Percentiles rank a stretch among this genome's conserved stretches.
These are phyloP conservation scores for Carex pumila DNA, from an alignment of 176 grass and related monocot genomes.

Conservation along the genomic window DNA sequence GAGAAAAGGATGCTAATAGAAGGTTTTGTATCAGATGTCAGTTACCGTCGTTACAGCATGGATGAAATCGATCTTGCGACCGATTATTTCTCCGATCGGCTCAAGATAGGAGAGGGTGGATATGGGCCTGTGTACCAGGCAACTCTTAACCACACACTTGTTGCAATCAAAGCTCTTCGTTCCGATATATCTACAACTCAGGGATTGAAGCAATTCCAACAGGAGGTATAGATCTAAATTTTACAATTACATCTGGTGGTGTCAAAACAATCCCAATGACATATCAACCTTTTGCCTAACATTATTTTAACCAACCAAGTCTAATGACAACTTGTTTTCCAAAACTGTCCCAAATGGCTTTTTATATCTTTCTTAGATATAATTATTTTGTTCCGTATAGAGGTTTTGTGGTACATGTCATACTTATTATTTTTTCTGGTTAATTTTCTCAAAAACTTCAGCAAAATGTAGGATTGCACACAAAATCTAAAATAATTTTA, in stretches of 20 bases:
- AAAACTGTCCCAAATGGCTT: background rate
- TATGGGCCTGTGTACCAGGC: conserved; percentile 85
- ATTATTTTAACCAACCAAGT: background rate
- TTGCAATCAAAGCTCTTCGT: conserved; percentile 62
- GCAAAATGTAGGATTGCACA: background rate
- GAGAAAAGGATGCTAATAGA: conserved; percentile 42
- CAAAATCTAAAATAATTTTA: background rate
- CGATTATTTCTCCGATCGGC: conserved; percentile 34
- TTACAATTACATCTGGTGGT: background rate
- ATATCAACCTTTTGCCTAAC: background rate
- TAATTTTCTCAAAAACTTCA: background rate
- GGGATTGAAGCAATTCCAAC: conserved; percentile 70
- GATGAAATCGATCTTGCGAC: conserved; percentile 47
- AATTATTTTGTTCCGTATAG: background rate
- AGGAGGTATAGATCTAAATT: conserved; percentile 50
- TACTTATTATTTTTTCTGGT: background rate
- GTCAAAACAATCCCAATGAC: background rate
- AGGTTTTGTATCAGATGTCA: conserved; percentile 48
- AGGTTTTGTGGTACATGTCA: background rate
- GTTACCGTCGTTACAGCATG: conserved; percentile 39
- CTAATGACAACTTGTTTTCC: background rate
- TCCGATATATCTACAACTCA: conserved; percentile 51
- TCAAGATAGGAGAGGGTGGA: conserved; percentile 76
- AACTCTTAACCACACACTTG: conserved; percentile 45
- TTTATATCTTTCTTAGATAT: background rate